These are phyloP conservation scores for Flaveria robusta DNA, from an alignment of 129 eudicot genomes.

Conservation along the genomic window DNA sequence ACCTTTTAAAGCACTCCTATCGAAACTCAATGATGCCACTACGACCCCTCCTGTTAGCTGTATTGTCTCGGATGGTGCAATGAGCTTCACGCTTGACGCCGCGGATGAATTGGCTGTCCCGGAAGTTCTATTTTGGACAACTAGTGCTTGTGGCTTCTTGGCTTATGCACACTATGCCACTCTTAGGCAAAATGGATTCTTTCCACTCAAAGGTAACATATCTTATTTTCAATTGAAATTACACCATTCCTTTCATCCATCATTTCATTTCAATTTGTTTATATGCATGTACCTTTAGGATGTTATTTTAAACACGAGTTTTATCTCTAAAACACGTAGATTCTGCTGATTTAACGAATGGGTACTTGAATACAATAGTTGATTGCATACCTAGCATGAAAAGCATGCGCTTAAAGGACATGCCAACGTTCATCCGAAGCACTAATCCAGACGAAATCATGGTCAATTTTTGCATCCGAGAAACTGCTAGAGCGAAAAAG, in stretches of 20 bases:
- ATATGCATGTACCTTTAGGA: no score
- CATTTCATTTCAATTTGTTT: no score
- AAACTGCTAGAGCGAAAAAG: conserved; percentile 20
- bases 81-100: conserved; percentile 39
- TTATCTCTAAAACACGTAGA: not conserved
- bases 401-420: conserved; percentile 31
- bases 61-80: conserved; percentile 38
- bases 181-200: conserved; percentile 16
- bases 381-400: conserved; percentile 41
- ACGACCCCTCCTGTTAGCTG: conserved; percentile 35
- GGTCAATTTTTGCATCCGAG: conserved; percentile 18
- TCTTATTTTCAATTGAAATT: no score
- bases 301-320: no score
- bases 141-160: conserved; percentile 34
- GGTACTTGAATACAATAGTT: conserved; percentile 27
- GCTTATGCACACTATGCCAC: conserved; percentile 21
- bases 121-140: conserved; percentile 29
- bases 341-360: conserved; percentile 26
- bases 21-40: conserved; percentile 11
- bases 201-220: conserved; percentile 23
- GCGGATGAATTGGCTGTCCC: conserved; percentile 31
- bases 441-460: conserved; percentile 28
- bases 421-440: conserved; percentile 29
- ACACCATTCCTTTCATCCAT: no score
- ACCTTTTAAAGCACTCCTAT: conserved; percentile 28